Base-by-base conservation (phyloP, 2,329 filamentous ascomycete species). In the Ascochyta pisi region DNA sequence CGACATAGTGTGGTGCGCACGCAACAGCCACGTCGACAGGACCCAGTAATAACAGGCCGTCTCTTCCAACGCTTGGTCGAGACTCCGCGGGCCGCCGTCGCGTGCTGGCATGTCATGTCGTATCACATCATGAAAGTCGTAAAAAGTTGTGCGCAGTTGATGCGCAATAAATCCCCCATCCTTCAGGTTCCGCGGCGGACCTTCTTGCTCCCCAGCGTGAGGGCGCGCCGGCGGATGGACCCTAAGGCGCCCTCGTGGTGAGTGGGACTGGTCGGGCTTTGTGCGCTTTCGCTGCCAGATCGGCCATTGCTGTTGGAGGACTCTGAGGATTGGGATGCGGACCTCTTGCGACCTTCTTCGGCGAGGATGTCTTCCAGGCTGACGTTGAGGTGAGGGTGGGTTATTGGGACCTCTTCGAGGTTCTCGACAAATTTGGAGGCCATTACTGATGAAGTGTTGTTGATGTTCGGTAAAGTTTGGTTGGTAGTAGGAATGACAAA, bases 391-490 rank as follows among this genome's bases (percentile, higher is more conserved):
- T 74, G 71, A 27, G 73, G 72, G 40, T 76, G 73, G 22, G 68
- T 71, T 58, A 72, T 73, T 16, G 71, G 68, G 19, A 71, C 70
- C 57, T 72, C 68, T 56, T 76, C 70, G 50, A 77, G 70, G 61
- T 74, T 71, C 49, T 77, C 74, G 46, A 73, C 71, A 45, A 77
- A 77, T 45, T 75, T 75, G 26, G 73, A 76, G 16, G 69, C 63
- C 67, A 75, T 74, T 54, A 52, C 63, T 52, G 56, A 44, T 41
- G 24, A 16, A 27, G 23, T 39, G 31, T 19, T 23, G 33, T 34
- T 34, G 38, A 29, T 19, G 10, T 5, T 19, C 1, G 29, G 16
- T 44, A 16, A 29, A 19, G 38, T 37, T 35, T 35, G 33, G n/a
- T 35, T n/a, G 23, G 45, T 49, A 26, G 34, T 39, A 19, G 42